Percentiles rank a stretch among this genome's conserved stretches.
phyloP scores from a whole-genome alignment of 257 asterid species.

The Salvia hispanica region DNA sequence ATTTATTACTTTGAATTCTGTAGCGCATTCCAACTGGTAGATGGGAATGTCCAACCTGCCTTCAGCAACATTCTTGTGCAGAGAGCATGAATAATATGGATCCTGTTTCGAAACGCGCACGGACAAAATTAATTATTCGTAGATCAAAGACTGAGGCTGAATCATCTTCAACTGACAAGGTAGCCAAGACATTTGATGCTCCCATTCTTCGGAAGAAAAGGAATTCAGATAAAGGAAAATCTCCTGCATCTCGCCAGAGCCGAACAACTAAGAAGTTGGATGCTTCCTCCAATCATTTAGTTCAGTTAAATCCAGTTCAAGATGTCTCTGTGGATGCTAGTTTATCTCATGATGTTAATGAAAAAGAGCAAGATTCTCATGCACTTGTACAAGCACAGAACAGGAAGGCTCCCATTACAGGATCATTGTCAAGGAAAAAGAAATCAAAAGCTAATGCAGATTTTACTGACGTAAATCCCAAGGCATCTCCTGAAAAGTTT shows the following conservation, averaged over 20 bases:
- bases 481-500: constrained; percentile 36
- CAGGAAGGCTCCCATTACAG: constrained; percentile 40
- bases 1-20: constrained; percentile 23
- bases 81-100: constrained; percentile 48
- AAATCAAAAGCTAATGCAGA: constrained; percentile 37
- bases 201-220: constrained; percentile 52
- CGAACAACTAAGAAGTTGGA: constrained; percentile 45
- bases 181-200: constrained; percentile 40
- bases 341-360: constrained; percentile 42
- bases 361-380: constrained; percentile 40
- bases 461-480: constrained; percentile 43
- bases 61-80: constrained; percentile 39
- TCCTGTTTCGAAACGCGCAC: constrained; percentile 58
- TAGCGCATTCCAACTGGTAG: constrained; percentile 70
- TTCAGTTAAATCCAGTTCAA: constrained; percentile 38
- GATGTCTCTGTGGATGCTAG: constrained; percentile 52
- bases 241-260: constrained; percentile 37
- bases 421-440: constrained; percentile 39
- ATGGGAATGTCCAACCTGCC: constrained; percentile 78
- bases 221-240: constrained; percentile 50
- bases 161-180: constrained; percentile 51
- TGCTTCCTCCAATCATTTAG: constrained; percentile 38
- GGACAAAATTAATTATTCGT: constrained; percentile 56
- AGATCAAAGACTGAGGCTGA: constrained; percentile 53
- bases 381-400: constrained; percentile 34